phyloP scores from a whole-genome alignment of 2,329 filamentous ascomycete species.

The Fusarium azukiicola region DNA sequence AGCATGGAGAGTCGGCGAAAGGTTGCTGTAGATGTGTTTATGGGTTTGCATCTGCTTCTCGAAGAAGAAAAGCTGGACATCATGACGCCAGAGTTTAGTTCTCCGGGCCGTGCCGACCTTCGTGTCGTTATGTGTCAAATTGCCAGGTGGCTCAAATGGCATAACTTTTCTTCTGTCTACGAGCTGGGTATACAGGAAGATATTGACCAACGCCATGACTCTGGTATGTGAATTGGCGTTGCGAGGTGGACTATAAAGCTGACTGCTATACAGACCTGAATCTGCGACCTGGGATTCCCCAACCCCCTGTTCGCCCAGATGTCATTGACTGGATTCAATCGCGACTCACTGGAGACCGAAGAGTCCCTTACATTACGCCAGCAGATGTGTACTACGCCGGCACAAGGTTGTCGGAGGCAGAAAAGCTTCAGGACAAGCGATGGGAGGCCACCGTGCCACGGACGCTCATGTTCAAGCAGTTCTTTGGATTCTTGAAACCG shows the following conservation, averaged over 20 bases:
- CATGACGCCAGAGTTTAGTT: conserved; percentile 67
- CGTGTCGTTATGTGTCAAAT: conserved; percentile 91
- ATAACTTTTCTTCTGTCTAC: conserved; percentile 70
- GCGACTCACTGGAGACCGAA: conserved; percentile 65
- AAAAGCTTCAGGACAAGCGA: conserved; percentile 60
- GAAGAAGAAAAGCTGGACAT: conserved; percentile 94
- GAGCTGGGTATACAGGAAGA: conserved; percentile 76
- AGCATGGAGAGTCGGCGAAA: conserved; percentile 79
- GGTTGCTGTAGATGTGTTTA: conserved; percentile 83
- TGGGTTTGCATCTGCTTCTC: conserved; percentile 91
- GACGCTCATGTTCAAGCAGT: conserved; percentile 84
- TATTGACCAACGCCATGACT: conserved; percentile 62
- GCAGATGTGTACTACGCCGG: conserved; percentile 69
- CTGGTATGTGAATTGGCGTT: conserved; percentile 58
- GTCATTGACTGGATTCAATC: conserved; percentile 77
- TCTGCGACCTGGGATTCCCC: conserved; percentile 58
- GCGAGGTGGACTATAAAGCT: background rate
- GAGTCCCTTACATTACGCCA: conserved; percentile 65
- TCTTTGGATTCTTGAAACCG: conserved; percentile 79
- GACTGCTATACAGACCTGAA: conserved; percentile 54
- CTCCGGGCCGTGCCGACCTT: conserved; percentile 73
- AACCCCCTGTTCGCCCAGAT: conserved; percentile 62
- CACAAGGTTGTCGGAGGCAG: conserved; percentile 60
- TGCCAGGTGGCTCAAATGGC: conserved; percentile 89
- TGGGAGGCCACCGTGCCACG: conserved; percentile 79